A percentile compares a stretch with the other conserved stretches of the same genome.
Conservation (phyloP, 1,139 yeast genomes). For the Suhomyces atakaporum region DNA sequence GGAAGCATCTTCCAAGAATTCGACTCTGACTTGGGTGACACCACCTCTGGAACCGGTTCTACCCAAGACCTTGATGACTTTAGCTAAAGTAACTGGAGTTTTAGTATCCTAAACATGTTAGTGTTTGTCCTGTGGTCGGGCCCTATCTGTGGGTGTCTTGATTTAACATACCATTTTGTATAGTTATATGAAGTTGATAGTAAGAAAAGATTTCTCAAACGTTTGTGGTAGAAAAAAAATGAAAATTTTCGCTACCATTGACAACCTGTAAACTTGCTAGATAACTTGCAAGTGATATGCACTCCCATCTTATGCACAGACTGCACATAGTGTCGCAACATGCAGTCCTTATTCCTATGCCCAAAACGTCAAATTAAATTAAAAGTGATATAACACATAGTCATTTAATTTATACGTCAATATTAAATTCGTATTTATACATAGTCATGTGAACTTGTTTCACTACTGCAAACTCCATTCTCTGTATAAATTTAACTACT, state of each 20-base stretch:
- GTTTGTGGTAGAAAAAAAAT: conserved; percentile 8
- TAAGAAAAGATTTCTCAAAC: conserved; percentile 11
- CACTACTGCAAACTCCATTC: too few species aligned
- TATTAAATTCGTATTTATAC: too few species aligned
- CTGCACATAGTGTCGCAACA: too few species aligned
- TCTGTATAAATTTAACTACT: too few species aligned
- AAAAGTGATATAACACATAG: too few species aligned
- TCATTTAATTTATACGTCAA: too few species aligned
- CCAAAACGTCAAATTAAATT: too few species aligned
- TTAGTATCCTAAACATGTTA: conserved; percentile 61
- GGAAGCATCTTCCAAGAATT: conserved; percentile 96
- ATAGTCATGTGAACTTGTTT: too few species aligned
- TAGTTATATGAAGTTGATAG: conserved; percentile 11
- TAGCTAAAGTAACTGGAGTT: conserved; percentile 98
- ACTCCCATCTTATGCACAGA: too few species aligned
- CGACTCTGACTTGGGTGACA: conserved; percentile 99
- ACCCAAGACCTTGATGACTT: conserved; percentile 98
- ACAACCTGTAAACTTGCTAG: conserved; percentile 6
- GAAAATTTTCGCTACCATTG: conserved; percentile 9
- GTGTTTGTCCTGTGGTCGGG: conserved; percentile 9
- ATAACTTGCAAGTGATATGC: background rate
- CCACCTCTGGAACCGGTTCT: conserved; percentile 99
- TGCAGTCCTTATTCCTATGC: too few species aligned
- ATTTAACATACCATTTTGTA: conserved; percentile 12
- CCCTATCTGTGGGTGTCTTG: background rate